phyloP scores from a whole-genome alignment of 768 basidiomycete genomes.

The Pulveroboletus sp. region DNA sequence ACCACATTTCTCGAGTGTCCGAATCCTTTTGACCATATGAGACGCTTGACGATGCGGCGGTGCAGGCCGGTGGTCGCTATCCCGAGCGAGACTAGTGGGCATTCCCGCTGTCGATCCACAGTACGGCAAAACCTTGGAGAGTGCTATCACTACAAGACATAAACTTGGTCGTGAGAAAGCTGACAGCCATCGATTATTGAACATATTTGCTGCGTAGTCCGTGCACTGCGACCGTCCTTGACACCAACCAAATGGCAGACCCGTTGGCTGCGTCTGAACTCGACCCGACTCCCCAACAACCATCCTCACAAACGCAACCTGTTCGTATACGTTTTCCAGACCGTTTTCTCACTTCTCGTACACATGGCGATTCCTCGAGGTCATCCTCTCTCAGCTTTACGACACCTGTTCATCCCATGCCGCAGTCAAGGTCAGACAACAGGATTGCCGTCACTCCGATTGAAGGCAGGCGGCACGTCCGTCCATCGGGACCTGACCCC shows the following conservation, averaged over 20 bases:
- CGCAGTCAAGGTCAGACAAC: conserved; percentile 12
- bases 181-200: neutral
- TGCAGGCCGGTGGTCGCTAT: neutral
- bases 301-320: conserved; percentile 9
- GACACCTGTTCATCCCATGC: conserved; percentile 12
- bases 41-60: neutral
- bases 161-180: conserved; percentile 15
- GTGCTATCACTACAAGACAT: neutral
- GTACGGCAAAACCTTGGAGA: conserved; percentile 11
- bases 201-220: neutral
- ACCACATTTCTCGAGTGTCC: conserved; percentile 4
- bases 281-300: conserved; percentile 10
- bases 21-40: conserved; percentile 10
- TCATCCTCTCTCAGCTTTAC: conserved; percentile 28
- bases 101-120: conserved; percentile 5
- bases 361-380: conserved; percentile 27
- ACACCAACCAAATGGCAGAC: conserved; percentile 28
- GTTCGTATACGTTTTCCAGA: conserved; percentile 35
- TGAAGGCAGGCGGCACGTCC: conserved; percentile 19
- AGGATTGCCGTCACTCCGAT: conserved; percentile 3
- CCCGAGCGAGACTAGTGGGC: conserved; percentile 7
- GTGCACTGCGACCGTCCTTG: neutral
- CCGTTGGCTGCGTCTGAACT: conserved; percentile 19
- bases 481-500: conserved; percentile 19
- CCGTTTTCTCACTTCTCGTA: conserved; percentile 24